Conservation (phyloP, 1,284 basidiomycete genomes). For the Coniferiporia sulphurascens region DNA sequence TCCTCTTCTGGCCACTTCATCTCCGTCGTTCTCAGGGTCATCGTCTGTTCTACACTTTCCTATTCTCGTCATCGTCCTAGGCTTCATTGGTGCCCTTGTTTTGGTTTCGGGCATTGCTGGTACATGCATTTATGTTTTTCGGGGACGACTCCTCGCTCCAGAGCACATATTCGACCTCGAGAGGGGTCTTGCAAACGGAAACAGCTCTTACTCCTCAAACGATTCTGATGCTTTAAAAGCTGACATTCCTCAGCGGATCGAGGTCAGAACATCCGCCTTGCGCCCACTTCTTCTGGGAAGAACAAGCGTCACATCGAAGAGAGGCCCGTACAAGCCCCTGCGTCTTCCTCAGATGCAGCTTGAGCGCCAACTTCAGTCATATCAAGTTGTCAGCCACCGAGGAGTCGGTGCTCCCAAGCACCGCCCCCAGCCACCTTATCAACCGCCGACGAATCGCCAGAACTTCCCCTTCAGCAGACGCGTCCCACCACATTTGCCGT, state of each 20-base stretch:
- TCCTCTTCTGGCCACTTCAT: neutral
- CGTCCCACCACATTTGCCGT: neutral
- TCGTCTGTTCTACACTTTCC: neutral
- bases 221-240: neutral
- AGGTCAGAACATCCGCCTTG: neutral
- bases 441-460: neutral
- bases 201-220: neutral
- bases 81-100: conserved; percentile 1
- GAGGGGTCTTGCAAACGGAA: neutral
- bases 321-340: neutral
- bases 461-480: neutral
- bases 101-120: neutral
- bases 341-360: neutral
- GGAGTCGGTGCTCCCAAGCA: neutral
- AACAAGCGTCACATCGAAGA: neutral
- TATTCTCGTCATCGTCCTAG: neutral
- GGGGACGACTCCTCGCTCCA: neutral
- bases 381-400: neutral
- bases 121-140: conserved; percentile 8
- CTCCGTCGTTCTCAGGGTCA: neutral
- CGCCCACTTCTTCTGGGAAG: conserved; percentile 1
- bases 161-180: neutral
- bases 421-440: neutral
- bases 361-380: neutral
- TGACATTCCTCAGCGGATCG: neutral